Conservation (phyloP, 2,329 filamentous ascomycete species). For the Diaporthe sp. region DNA sequence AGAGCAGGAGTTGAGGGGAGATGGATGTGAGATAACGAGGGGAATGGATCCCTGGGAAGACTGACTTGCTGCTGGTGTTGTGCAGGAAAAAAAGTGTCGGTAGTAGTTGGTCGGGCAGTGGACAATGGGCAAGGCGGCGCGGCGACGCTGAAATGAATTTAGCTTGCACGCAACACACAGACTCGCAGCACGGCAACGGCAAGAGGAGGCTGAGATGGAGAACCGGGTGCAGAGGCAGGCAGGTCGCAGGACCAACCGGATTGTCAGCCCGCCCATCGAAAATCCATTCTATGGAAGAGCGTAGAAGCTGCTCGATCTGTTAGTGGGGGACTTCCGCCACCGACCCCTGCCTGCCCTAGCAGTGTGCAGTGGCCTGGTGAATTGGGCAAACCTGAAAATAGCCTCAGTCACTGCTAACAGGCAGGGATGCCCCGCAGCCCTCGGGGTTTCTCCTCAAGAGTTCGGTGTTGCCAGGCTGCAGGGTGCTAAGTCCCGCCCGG, state of each 20-base stretch:
- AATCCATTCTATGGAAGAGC: constrained; percentile 40
- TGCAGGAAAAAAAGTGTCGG: constrained; percentile 2
- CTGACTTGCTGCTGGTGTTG: constrained; percentile 20
- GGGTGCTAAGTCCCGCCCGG: constrained; percentile 19
- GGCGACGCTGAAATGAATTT: constrained; percentile 32
- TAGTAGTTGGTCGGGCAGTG: background rate
- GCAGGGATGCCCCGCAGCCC: constrained; percentile 39
- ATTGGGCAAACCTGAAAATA: constrained; percentile 6
- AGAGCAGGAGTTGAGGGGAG: background rate
- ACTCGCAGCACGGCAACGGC: constrained; percentile 23
- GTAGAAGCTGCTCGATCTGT: constrained; percentile 41
- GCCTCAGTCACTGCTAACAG: constrained; percentile 4
- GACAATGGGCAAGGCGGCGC: constrained; percentile 19
- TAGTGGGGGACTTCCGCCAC: constrained; percentile 24
- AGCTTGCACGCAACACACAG: constrained; percentile 17
- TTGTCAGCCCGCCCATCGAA: constrained; percentile 35
- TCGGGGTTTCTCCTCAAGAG: constrained; percentile 24
- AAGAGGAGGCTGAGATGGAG: constrained; percentile 40
- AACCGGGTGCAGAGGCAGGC: constrained; percentile 28
- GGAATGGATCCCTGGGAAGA: background rate
- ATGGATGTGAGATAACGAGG: background rate
- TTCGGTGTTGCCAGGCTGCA: constrained; percentile 22
- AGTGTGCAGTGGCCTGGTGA: background rate
- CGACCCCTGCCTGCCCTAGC: background rate
- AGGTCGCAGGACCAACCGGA: constrained; percentile 30